Evolutionary conservation across 306 rosid genomes (phyloP), one percentile per base, ranked within the genome.

Genomic region (Prinsepia uniflora): DNA sequence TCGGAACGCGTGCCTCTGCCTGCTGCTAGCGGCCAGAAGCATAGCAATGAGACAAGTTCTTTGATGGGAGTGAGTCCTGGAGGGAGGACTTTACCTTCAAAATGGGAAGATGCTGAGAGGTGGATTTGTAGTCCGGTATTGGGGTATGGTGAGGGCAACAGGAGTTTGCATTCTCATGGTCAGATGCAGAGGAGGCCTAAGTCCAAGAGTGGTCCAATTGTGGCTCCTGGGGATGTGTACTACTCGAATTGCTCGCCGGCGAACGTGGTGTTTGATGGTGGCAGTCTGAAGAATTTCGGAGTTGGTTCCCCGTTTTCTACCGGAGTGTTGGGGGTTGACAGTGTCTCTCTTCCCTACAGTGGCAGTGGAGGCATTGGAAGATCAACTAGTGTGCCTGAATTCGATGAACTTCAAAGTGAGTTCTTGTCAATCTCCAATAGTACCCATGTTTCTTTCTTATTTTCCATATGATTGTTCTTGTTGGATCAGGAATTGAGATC

Each of bases 71-170:
- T 89, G 78, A 85, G 36, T 17, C 20, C 78, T 70, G 86, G 96
- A 64, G 98, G 96, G 34, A 85, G 96, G 80, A 68, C 96, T 41
- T 4, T 88, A 65, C 96, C 96, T 11, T 92, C 98, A 3, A 92
- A 92, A 76, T 92, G 98, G 98, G 98, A 92, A 56, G 96, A 92
- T 62, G 96, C 98, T 3, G 98, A 92, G 85, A 81, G 98, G 76
- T 92, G 98, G 98, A 92, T 92, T 81, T 86, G 86, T 72, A 92
- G 98, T 78, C 98, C 98, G 1, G 67, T 88, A 72, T 71, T 82
- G 2, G 85, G 84, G 10, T 57, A 72, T 78, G 75, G 71, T 17
- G 57, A 45, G 1, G 42, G 63, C 14, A 67, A 39, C 74, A 80
- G 81, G 78, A 74, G 41, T 54, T 69, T 76, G 30, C 56, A 76